A percentile compares a stretch with the other conserved stretches of the same genome.
These are phyloP conservation scores for Halenospora varia DNA, from an alignment of 495 filamentous ascomycete genomes.

Conservation along the genomic window DNA sequence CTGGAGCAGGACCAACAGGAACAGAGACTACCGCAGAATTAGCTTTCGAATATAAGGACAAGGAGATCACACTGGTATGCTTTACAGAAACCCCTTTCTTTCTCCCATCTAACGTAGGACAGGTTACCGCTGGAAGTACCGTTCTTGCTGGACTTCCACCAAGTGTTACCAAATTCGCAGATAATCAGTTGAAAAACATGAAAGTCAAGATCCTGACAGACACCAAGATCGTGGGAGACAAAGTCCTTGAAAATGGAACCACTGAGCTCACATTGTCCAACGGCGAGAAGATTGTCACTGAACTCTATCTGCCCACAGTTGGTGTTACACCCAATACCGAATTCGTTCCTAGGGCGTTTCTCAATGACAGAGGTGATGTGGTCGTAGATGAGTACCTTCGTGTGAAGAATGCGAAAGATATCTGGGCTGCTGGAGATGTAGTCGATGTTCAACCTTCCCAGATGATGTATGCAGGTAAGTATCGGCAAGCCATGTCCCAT, in stretches of 20 bases:
- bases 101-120: no score
- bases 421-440: conserved; percentile 41
- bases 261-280: conserved; percentile 23
- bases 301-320: conserved; percentile 40
- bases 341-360: conserved; percentile 29
- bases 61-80: conserved; percentile 25
- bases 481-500: background rate
- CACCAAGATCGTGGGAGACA: conserved; percentile 13
- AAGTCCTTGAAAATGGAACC: conserved; percentile 12
- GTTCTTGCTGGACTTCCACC: conserved; percentile 24
- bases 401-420: conserved; percentile 29
- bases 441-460: conserved; percentile 11
- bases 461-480: conserved; percentile 11
- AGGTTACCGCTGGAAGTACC: conserved; percentile 25
- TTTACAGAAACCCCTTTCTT: no score
- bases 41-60: conserved; percentile 36
- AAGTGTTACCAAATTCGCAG: conserved; percentile 25
- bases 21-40: conserved; percentile 61
- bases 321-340: conserved; percentile 39
- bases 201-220: conserved; percentile 23
- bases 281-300: conserved; percentile 27
- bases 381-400: conserved; percentile 32
- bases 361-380: conserved; percentile 31
- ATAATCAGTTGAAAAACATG: conserved; percentile 31
- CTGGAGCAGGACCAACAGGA: conserved; percentile 65